Evolutionary conservation across 768 basidiomycete species (phyloP), one percentile per base, ranked within the genome.

Genomic region (Sporobolomyces pararoseus): DNA sequence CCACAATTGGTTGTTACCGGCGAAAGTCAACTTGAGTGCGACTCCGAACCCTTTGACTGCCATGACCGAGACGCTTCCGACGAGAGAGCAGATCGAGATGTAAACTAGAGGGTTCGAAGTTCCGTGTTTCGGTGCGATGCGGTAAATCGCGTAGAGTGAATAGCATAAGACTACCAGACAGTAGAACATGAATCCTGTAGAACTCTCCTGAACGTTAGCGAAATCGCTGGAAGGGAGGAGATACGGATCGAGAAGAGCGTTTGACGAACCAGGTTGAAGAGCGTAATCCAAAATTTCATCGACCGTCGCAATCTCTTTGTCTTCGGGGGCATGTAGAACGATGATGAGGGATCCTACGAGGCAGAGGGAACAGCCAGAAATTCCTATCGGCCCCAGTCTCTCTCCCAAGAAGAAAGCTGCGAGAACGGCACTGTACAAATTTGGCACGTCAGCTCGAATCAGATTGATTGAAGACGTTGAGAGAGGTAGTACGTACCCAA

Each of bases 11-110:
- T 98, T 99, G 78, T 90, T 90, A 53, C 95, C 94, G 14, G 86
- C 84, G 66, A 97, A 81, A 0, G 93, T 98, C 66, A 99, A 85
- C 80, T 98, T 98, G 76, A 99, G 85, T 3, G 96, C 95, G 54
- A 97, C 88, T 52, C 96, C 96, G 76, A 99, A 92, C 55, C 93
- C 95, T 82, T 99, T 99, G 83, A 97, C 89, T 49, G 92, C 89
- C 96, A 99, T 98, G 81, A 98, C 87, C n/a, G 91, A 92, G 51
- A 99, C 86, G 35, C 91, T 93, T 16, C 96, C 96, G 51, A 92
- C 92, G 66, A 97, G 79, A 16, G 94, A 97, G 80, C 96, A 98
- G 77, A 99, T 95, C 32, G 93, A 93, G 72, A 98, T 85, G 81
- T 96, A 98, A 35, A 96, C 89, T 70, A 92, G 75, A 3, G 96